phyloP scores from a whole-genome alignment of 305 asterid genomes.

The Petunia hybrid region DNA sequence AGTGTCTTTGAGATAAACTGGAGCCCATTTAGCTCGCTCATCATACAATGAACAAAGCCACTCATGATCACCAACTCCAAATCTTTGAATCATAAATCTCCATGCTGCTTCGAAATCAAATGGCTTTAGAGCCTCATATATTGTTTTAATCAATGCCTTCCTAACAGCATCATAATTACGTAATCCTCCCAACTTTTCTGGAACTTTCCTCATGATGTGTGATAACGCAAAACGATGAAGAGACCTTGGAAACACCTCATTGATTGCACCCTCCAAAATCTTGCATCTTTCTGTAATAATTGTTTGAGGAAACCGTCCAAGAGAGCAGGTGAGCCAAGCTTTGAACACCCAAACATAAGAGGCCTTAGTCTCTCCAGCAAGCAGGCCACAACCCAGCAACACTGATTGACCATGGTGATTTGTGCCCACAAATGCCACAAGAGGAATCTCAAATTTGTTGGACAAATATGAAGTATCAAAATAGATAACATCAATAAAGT shows the following conservation, averaged over 20 bases:
- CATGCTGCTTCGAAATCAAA: conserved; percentile 77
- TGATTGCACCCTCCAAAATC: conserved; percentile 62
- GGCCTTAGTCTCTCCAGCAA: conserved; percentile 58
- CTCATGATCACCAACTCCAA: conserved; percentile 65
- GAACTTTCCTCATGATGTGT: conserved; percentile 71
- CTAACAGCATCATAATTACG: conserved; percentile 61
- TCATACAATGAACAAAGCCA: conserved; percentile 73
- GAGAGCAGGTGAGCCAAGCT: conserved; percentile 60
- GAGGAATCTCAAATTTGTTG: conserved; percentile 73
- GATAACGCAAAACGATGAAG: conserved; percentile 65
- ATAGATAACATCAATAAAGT: conserved; percentile 72
- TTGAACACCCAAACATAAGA: conserved; percentile 75
- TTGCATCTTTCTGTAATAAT: conserved; percentile 74
- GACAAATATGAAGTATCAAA: conserved; percentile 70
- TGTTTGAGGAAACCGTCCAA: conserved; percentile 64
- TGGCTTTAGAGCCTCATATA: conserved; percentile 69
- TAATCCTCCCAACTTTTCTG: conserved; percentile 78
- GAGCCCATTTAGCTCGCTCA: conserved; percentile 77
- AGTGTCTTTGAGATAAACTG: conserved; percentile 71
- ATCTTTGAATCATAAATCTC: conserved; percentile 71
- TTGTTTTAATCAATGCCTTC: conserved; percentile 63
- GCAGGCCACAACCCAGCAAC: conserved; percentile 82
- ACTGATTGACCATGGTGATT: conserved; percentile 81
- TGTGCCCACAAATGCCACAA: conserved; percentile 69
- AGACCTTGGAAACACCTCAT: conserved; percentile 67